These are phyloP conservation scores for Tolypocladium inflatum DNA, from an alignment of 2,329 filamentous ascomycete species.

Conservation along the genomic window DNA sequence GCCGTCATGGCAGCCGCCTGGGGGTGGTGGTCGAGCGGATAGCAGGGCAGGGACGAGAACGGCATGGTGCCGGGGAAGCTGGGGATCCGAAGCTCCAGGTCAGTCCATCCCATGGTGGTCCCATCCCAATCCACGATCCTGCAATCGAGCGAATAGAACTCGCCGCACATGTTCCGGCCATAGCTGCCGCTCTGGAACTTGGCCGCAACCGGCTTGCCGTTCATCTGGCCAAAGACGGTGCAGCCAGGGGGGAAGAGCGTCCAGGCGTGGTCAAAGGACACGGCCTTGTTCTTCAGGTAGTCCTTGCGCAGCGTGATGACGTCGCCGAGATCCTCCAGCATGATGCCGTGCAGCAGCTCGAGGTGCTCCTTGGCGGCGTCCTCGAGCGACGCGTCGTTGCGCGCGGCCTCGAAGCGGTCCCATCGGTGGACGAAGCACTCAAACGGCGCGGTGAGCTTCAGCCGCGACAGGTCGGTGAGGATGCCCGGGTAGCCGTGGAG, in stretches of 20 bases:
- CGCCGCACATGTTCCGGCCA: conserved; percentile 24
- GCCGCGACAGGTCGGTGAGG: conserved; percentile 45
- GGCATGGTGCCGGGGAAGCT: conserved; percentile 33
- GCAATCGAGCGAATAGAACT: conserved; percentile 27
- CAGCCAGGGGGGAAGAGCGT: conserved; percentile 41
- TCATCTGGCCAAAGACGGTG: conserved; percentile 27
- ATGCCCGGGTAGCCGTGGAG: conserved; percentile 51
- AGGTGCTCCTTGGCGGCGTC: conserved; percentile 33
- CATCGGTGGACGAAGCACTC: conserved; percentile 58
- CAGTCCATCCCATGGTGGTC: conserved; percentile 31
- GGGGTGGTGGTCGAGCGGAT: conserved; percentile 34
- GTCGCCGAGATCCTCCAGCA: conserved; percentile 41
- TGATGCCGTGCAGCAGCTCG: conserved; percentile 32
- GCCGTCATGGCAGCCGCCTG: conserved; percentile 22
- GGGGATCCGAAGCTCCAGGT: conserved; percentile 23
- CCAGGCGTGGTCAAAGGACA: conserved; percentile 43
- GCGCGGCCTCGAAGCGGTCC: conserved; percentile 33
- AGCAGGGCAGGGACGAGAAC: conserved; percentile 33
- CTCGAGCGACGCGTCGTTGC: conserved; percentile 31
- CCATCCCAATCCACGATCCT: conserved; percentile 40
- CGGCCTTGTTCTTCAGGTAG: conserved; percentile 41
- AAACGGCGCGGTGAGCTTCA: conserved; percentile 53
- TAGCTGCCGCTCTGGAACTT: conserved; percentile 28
- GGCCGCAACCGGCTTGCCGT: conserved; percentile 28
- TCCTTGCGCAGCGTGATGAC: conserved; percentile 40